phyloP scores from a whole-genome alignment of 2,329 filamentous ascomycete genomes.

The Dactylonectria estremocensis region DNA sequence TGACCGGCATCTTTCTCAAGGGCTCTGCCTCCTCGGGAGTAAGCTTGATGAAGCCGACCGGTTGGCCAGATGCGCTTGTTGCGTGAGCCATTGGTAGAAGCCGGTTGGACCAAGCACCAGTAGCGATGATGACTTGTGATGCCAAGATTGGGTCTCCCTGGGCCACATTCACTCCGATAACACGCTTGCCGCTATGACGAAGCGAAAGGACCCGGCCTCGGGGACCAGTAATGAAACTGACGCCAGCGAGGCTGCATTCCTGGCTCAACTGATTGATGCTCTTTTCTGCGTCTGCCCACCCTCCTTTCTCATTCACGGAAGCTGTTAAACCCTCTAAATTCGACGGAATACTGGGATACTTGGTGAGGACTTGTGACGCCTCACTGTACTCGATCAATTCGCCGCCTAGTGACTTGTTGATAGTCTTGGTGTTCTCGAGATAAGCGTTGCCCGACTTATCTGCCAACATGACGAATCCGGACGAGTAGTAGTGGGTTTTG shows the following conservation, averaged over 20 bases:
- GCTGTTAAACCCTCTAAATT: constrained; percentile 45
- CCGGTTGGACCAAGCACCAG: constrained; percentile 76
- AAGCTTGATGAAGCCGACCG: constrained; percentile 75
- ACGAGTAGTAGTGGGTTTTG: constrained; percentile 49
- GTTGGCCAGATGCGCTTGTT: constrained; percentile 75
- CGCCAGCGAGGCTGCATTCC: constrained; percentile 48
- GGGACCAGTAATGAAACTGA: constrained; percentile 51
- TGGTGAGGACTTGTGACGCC: constrained; percentile 36
- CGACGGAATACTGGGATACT: constrained; percentile 40
- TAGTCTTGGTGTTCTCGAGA: constrained; percentile 37
- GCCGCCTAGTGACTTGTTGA: constrained; percentile 36
- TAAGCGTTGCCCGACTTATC: constrained; percentile 40
- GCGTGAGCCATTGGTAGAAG: constrained; percentile 73
- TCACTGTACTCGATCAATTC: constrained; percentile 45
- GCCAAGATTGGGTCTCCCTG: constrained; percentile 64
- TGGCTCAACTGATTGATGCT: constrained; percentile 47
- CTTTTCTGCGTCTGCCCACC: constrained; percentile 52
- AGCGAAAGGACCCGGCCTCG: constrained; percentile 49
- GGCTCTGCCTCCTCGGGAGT: constrained; percentile 69
- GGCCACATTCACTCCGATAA: constrained; percentile 47
- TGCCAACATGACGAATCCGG: constrained; percentile 52
- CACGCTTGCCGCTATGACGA: constrained; percentile 27
- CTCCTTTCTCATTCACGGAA: constrained; percentile 49
- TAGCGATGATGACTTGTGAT: constrained; percentile 74
- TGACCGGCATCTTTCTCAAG: constrained; percentile 70